A percentile compares a stretch with the other conserved stretches of the same genome.
phyloP scores from a whole-genome alignment of 2,329 filamentous ascomycete species.

The Diaporthe sp. region DNA sequence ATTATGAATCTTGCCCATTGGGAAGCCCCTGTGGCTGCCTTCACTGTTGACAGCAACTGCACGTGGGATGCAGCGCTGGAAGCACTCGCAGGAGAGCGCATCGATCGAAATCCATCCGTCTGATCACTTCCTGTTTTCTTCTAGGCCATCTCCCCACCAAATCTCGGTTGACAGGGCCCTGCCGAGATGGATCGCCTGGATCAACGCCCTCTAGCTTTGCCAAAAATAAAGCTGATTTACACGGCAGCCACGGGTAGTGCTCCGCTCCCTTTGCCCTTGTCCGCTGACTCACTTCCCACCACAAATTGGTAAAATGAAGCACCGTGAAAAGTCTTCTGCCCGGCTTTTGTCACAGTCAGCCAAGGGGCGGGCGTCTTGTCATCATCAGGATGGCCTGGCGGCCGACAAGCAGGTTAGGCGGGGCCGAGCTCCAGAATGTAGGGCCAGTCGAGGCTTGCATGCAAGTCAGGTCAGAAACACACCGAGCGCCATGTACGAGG shows the following conservation, averaged over 20 bases:
- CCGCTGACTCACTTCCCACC: constrained; percentile 27
- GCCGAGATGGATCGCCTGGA: constrained; percentile 37
- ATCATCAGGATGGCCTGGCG: constrained; percentile 30
- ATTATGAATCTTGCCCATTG: neutral
- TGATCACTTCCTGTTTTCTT: constrained; percentile 19
- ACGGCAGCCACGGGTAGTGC: neutral
- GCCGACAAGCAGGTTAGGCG: constrained; percentile 15
- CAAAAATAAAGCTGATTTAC: constrained; percentile 36
- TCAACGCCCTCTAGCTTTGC: constrained; percentile 25
- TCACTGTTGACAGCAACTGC: constrained; percentile 14
- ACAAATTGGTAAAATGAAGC: neutral
- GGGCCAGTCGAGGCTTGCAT: constrained; percentile 15
- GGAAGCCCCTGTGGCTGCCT: neutral
- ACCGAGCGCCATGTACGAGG: constrained; percentile 12
- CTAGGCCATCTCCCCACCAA: constrained; percentile 22
- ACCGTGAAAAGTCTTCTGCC: neutral
- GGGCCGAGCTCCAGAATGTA: neutral
- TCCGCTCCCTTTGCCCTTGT: constrained; percentile 9
- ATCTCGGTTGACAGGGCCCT: constrained; percentile 31
- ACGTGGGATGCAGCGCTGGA: constrained; percentile 13
- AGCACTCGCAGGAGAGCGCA: constrained; percentile 11
- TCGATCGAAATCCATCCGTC: constrained; percentile 11
- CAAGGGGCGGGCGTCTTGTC: constrained; percentile 1
- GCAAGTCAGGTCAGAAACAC: constrained; percentile 21
- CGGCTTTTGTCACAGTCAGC: neutral